Evolutionary conservation across 1,284 basidiomycete genomes (phyloP).

Genomic region (Agaricales sp.): DNA sequence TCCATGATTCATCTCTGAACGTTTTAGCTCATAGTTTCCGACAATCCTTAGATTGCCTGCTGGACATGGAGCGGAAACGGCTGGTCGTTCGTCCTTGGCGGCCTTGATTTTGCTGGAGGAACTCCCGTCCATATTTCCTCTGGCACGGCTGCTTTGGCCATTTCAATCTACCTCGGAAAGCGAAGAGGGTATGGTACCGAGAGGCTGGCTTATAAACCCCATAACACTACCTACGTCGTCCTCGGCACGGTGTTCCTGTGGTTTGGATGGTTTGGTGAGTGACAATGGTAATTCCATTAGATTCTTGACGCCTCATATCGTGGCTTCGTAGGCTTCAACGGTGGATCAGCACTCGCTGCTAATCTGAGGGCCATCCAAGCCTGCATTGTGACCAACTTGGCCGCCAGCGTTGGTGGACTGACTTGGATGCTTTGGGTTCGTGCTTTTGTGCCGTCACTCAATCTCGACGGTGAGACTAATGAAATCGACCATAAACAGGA

Average conservation of each 20-base stretch:
- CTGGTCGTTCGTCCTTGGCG: constrained; percentile 75
- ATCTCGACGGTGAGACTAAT: not conserved
- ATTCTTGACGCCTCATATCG: not conserved
- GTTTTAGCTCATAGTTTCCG: no score
- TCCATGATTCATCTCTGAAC: no score
- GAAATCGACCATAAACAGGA: constrained; percentile 36
- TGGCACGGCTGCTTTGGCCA: constrained; percentile 86
- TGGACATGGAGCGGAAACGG: constrained; percentile 94
- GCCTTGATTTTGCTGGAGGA: constrained; percentile 92
- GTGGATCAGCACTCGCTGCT: constrained; percentile 75
- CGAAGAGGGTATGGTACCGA: constrained; percentile 91
- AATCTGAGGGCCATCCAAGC: constrained; percentile 86
- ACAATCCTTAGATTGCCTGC: constrained; percentile 67
- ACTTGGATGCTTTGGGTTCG: constrained; percentile 88
- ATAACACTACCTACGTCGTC: constrained; percentile 83
- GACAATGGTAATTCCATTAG: constrained; percentile 23
- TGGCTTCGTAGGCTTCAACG: constrained; percentile 50
- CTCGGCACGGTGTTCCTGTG: constrained; percentile 92
- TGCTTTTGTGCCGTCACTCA: not conserved
- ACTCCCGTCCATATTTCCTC: constrained; percentile 92
- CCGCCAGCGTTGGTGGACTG: constrained; percentile 77
- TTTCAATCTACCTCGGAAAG: constrained; percentile 87
- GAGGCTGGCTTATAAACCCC: constrained; percentile 81
- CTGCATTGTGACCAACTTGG: constrained; percentile 88
- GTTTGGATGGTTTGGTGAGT: constrained; percentile 88